These are phyloP conservation scores for Sanghuangporus sanghuang DNA, from an alignment of 1,284 basidiomycete species.

Conservation along the genomic window DNA sequence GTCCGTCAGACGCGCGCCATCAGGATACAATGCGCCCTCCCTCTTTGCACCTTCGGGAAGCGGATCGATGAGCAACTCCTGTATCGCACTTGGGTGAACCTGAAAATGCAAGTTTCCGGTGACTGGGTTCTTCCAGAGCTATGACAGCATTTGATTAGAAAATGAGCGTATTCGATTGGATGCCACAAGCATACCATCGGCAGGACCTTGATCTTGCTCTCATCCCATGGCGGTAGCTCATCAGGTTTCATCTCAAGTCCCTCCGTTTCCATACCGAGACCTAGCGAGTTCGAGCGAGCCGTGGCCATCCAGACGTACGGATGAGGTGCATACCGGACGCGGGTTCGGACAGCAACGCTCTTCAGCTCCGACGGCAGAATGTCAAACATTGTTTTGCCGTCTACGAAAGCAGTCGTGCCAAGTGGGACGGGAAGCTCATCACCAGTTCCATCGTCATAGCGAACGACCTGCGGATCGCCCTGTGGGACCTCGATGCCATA, in stretches of 20 bases:
- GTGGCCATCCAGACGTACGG: constrained; percentile 86
- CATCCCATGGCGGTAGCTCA: constrained; percentile 71
- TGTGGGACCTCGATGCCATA: constrained; percentile 75
- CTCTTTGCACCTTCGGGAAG: constrained; percentile 48
- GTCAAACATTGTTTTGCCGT: constrained; percentile 83
- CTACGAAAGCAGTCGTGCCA: constrained; percentile 82
- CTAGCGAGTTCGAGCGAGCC: constrained; percentile 65
- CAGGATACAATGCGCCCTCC: constrained; percentile 62
- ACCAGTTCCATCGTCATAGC: constrained; percentile 88
- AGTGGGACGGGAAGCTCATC: constrained; percentile 80
- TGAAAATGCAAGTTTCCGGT: constrained; percentile 75
- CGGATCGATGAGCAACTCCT: constrained; percentile 55
- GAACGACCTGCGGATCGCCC: constrained; percentile 60
- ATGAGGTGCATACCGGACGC: constrained; percentile 69
- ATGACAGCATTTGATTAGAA: not conserved
- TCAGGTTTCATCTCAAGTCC: constrained; percentile 60
- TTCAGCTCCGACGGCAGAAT: constrained; percentile 71
- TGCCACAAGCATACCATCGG: constrained; percentile 49
- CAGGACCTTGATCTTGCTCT: constrained; percentile 62
- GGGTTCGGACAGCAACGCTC: constrained; percentile 76
- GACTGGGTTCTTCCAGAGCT: constrained; percentile 84
- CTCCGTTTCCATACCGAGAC: constrained; percentile 75
- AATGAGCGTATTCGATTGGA: not conserved
- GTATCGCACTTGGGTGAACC: constrained; percentile 64
- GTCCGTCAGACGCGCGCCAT: constrained; percentile 68